Base-by-base conservation (phyloP, 2,329 filamentous ascomycete genomes). In the Aspergillus sp. region DNA sequence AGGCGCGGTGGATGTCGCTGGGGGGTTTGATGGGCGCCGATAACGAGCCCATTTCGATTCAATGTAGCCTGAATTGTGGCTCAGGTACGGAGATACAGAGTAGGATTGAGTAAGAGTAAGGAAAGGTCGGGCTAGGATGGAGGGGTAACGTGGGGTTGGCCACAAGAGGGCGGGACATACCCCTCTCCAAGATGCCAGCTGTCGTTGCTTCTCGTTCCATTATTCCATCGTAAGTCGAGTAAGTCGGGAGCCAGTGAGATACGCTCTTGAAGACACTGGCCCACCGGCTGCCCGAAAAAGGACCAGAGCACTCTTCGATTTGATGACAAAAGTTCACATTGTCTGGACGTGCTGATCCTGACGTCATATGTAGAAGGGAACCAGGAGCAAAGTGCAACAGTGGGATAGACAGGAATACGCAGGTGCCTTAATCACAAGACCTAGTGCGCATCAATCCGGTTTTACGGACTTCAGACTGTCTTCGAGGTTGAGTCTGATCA, bases 1-100 rank as follows among this genome's bases (percentile, higher is more conserved):
- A 85, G 12, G 60, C 60, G 34, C 60, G 58, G 50, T 62, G 58
- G 42, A 60, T 60, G 9, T 62, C 57, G 49, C 54, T 55, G 22
- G 59, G 42, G 22, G 47, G 42, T 46, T 61, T 59, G 30, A 54
- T 46, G 27, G 40, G 46, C 12, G 56, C 51, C 9, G 40, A 24
- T 40, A 30, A 34, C 30, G 34, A 33, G 46, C 45, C 48, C 56
- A 57, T 57, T 13, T 53, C 30, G 34, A 7, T n/a, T 37, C 34
- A 37, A n/a, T 37, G 34, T 37, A 37, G 12, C 34, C n/a, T 37
- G 13, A 37, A 37, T 13, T 15, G 34, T 37, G 15, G 34, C 34
- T 37, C 15, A 37, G 34, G 5, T 37, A n/a, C 34, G n/a, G 34
- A 15, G 34, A 6, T 37, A n/a, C 34, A 37, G 34, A 37, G 13